Evolutionary conservation across 208 protist genomes (phyloP), one percentile per base, ranked within the genome.

Genomic region (Wallacemonas rigidus): DNA sequence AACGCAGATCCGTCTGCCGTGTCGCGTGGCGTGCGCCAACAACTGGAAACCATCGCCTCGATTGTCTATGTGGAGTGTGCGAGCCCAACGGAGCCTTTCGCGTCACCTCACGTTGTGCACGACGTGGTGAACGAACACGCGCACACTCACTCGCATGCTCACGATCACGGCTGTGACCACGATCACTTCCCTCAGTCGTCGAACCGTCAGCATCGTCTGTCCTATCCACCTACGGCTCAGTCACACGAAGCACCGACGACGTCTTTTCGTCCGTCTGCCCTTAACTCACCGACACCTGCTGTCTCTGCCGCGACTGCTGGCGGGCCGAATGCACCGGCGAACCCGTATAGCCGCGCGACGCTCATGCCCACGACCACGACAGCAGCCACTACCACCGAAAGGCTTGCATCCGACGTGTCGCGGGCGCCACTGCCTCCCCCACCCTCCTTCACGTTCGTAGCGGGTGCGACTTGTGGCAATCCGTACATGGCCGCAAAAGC

Each of bases 41-140:
- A 77, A 17, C 63, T 91, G 12, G n/a, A 76, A 40, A 60, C 74
- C 3, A 65, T 91, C 14, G 81, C 79, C 17, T 81, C 61, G 11
- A 71, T 83, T 51, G 80, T 86, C 15, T 89, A 90, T 67, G 86
- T 94, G 51, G 86, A 94, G 72, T 89, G 78, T 80, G 83, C 60
- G 45, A 65, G 0, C 56, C 71, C 7, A 71, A 64, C 57, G 17
- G 54, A 50, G 36, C 6, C 15, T 41, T 60, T 57, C 17, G 55
- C 48, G 8, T 7, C 56, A 48, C 7, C 41, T 11, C 12, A 67
- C 17, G 3, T 9, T n/a, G 12, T 8, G n/a, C 26, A 36, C 54
- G 14, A 50, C 26, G 39, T 62, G 12, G 53, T 72, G 26, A 5
- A 60, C 50, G 67, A 48, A 4, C 55, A 79, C 70, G 53, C 65